These are phyloP conservation scores for Rhodotorula sp. DNA, from an alignment of 1,284 basidiomycete species.

Conservation along the genomic window DNA sequence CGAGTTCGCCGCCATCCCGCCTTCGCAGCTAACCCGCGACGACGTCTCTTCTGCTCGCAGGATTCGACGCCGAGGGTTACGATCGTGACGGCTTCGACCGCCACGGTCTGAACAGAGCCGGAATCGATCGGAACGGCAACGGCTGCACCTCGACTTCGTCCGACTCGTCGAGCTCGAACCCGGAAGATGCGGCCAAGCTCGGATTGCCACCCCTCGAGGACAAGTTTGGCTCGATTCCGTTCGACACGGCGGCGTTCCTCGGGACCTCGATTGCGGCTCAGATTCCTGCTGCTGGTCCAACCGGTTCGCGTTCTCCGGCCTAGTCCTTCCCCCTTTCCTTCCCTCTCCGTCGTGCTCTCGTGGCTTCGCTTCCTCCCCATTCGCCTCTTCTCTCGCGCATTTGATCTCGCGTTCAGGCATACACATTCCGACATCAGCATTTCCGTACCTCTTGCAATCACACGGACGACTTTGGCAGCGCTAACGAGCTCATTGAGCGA, in stretches of 20 bases:
- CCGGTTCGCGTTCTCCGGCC: neutral
- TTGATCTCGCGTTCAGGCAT: too few relatives aligned
- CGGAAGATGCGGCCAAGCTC: conserved; percentile 1
- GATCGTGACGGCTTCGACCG: conserved; percentile 1
- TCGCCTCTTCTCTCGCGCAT: too few relatives aligned
- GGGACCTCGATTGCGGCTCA: neutral
- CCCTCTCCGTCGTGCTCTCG: neutral
- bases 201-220: conserved; percentile 3
- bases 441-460: too few relatives aligned
- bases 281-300: neutral
- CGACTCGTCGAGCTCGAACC: conserved; percentile 1
- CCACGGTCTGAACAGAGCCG: conserved; percentile 3
- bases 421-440: too few relatives aligned
- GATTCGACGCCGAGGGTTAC: conserved; percentile 5
- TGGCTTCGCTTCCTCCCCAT: neutral
- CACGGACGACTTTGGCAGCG: too few relatives aligned
- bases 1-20: neutral
- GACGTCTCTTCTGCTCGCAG: neutral
- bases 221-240: conserved; percentile 1
- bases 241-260: conserved; percentile 2
- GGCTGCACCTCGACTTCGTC: neutral
- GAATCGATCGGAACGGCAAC: conserved; percentile 5
- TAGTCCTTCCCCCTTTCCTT: neutral
- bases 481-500: neutral
- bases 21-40: neutral